Evolutionary conservation across 1,139 yeast species (phyloP), one percentile per base, ranked within the genome.

Genomic region (Debaryomycetaceae sp.): DNA sequence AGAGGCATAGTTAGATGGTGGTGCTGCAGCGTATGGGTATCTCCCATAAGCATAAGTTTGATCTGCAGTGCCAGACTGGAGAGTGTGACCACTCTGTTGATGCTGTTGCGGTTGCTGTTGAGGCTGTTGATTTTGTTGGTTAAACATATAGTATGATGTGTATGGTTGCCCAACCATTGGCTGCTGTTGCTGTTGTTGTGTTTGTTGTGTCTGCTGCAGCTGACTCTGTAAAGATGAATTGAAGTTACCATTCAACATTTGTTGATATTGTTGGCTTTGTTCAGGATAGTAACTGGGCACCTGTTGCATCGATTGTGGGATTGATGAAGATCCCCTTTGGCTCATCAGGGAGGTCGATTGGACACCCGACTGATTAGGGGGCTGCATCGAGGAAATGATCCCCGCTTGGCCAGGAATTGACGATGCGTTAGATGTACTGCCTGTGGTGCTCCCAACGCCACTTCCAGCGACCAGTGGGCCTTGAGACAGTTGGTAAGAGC

Each of bases 71-170:
- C 36, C 42, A 13, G 47, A 45, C 40, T 51, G 54, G n/a, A 46
- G 46, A 4, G 47, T 45, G 14, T 54, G 44, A 23, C 43, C 43
- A 37, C 50, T 45, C 43, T 35, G 41, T 33, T 42, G 47, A 43
- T 37, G 39, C 24, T 42, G 48, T 14, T 40, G 42, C 11, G 36
- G 36, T 36, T 42, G 54, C 22, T 40, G 49, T 22, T 45, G 51
- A 11, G 44, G 46, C 38, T 46, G 51, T 13, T 42, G 49, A 11
- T 47, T 50, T n/a, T 46, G 49, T 39, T 51, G 53, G 36, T 39
- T 60, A 42, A 55, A 57, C 56, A 55, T 50, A 41, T 58, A 58
- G 42, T 58, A 58, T 11, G 62, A 56, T 20, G 56, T 53, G 43
- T 58, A 57, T 20, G 56, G 50, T 39, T 51, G 58, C 40, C 50